Conservation (phyloP, 352 stramenopile species). For the Chrysophaeum taylorii region DNA sequence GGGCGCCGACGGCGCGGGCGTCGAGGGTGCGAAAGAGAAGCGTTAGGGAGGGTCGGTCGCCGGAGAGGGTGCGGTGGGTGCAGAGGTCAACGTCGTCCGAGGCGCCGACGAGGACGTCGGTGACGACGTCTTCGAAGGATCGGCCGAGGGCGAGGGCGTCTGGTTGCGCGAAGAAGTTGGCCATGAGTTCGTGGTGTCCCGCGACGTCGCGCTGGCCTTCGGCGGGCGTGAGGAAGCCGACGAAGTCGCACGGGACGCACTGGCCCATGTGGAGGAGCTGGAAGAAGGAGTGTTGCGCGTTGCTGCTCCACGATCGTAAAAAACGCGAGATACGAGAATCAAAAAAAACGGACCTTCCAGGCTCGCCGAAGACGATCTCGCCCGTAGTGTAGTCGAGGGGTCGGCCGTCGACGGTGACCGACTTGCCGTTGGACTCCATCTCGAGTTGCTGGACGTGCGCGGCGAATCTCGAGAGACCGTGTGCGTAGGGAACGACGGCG, state of each 20-base stretch:
- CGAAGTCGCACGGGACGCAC: constrained; percentile 90
- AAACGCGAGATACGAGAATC: constrained; percentile 77
- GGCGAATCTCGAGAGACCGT: constrained; percentile 90
- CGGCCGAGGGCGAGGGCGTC: constrained; percentile 93
- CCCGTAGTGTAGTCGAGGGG: constrained; percentile 89
- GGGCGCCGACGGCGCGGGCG: constrained; percentile 85
- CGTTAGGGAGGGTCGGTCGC: constrained; percentile 90
- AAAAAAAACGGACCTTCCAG: constrained; percentile 92
- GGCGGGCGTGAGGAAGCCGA: constrained; percentile 71
- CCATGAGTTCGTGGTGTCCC: constrained; percentile 96
- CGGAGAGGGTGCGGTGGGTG: constrained; percentile 73
- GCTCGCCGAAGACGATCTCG: constrained; percentile 95
- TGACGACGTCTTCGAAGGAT: constrained; percentile 79
- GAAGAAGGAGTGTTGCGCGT: constrained; percentile 94
- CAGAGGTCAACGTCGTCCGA: constrained; percentile 45
- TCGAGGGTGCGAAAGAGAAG: constrained; percentile 89
- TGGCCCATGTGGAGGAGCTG: constrained; percentile 93
- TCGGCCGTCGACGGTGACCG: constrained; percentile 80
- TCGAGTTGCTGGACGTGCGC: constrained; percentile 97
- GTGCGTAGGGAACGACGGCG: constrained; percentile 74
- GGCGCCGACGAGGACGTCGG: constrained; percentile 68
- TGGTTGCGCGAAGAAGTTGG: constrained; percentile 98
- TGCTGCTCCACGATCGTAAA: constrained; percentile 63
- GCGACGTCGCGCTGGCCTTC: constrained; percentile 76
- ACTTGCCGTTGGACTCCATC: constrained; percentile 84